Evolutionary conservation across 441 rosid species (phyloP), one percentile per base, ranked within the genome.

Genomic region (Pelargonium fulgidum): DNA sequence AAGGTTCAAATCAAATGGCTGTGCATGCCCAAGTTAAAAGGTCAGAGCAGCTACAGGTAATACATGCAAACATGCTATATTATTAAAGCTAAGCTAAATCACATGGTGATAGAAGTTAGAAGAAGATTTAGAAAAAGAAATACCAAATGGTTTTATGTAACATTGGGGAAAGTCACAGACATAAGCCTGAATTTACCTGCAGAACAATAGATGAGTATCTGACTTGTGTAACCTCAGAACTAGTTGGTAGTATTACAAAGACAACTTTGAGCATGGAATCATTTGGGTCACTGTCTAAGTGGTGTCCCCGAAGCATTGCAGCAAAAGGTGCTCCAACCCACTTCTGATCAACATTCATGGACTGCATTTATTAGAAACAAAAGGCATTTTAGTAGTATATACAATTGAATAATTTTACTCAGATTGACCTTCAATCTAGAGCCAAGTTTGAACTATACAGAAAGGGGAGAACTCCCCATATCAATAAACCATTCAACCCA

Each of bases 281-380:
- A 83, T 83, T 76, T 78, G 85, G 75, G 63, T 83, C 89, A 66
- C 73, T 71, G 48, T 74, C 85, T 70, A 78, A 62, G 62, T 75
- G 92, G 84, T 90, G 93, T 80, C 86, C 78, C 64, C 97, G 90
- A 78, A 94, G 88, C 96, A 94, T 82, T 69, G 99, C 87, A 47
- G 91, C 89, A 85, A 85, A 89, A 75, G 97, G 99, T 76, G 97
- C 89, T 71, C 91, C 96, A 19, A 13, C 65, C 97, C 96, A 85
- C 85, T 90, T 91, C 67, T 84, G 79, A 68, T 91, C 97, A 26
- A 94, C 82, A 77, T 81, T 80, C 70, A 89, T 44, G 68, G 95
- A 85, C 97, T 94, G 84, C 82, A 81, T 68, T 66, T 13, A 77
- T 70, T 54, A 29, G 73, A 70, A 72, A 70, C 66, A 65, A 48